These are phyloP conservation scores for Sugiyamaella boreocaroliniensis DNA, from an alignment of 805 yeast species.

Conservation along the genomic window DNA sequence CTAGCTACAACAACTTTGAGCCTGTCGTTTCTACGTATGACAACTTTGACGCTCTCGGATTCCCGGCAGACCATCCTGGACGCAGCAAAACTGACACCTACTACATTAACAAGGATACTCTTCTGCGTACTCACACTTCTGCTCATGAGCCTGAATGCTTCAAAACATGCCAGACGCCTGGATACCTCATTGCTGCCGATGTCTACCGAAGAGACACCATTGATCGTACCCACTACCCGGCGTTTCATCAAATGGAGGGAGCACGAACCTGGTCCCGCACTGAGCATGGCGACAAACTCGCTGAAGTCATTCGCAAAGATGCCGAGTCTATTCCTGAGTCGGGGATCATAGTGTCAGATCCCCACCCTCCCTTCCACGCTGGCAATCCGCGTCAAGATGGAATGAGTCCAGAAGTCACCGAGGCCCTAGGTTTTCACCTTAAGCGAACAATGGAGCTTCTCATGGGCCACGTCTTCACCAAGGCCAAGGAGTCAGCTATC, in stretches of 20 bases:
- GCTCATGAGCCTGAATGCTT: slow-evolving; percentile 94
- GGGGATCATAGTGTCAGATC: slow-evolving; percentile 72
- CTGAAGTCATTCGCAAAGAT: slow-evolving; percentile 47
- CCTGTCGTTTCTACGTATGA: slow-evolving; percentile 79
- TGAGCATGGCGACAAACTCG: slow-evolving; percentile 32
- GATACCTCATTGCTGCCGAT: slow-evolving; percentile 90
- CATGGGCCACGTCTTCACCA: slow-evolving; percentile 74
- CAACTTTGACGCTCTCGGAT: slow-evolving; percentile 88
- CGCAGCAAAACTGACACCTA: slow-evolving; percentile 89
- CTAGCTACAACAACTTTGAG: slow-evolving; percentile 69
- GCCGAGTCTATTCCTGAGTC: slow-evolving; percentile 58
- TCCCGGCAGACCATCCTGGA: slow-evolving; percentile 90
- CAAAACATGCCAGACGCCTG: slow-evolving; percentile 58
- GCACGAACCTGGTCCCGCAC: slow-evolving; percentile 74
- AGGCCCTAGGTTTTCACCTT: slow-evolving; percentile 65
- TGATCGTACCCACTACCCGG: slow-evolving; percentile 94
- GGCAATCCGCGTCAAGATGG: slow-evolving; percentile 74
- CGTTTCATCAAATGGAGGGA: slow-evolving; percentile 97
- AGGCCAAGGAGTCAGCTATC: slow-evolving; percentile 57
- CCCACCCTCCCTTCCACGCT: slow-evolving; percentile 46
- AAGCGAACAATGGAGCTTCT: slow-evolving; percentile 80
- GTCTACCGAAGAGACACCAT: slow-evolving; percentile 94
- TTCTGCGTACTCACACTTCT: slow-evolving; percentile 90
- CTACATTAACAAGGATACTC: slow-evolving; percentile 64
- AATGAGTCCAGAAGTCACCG: slow-evolving; percentile 65